These are phyloP conservation scores for Nematodospora valgi DNA, from an alignment of 805 yeast species.

Conservation along the genomic window DNA sequence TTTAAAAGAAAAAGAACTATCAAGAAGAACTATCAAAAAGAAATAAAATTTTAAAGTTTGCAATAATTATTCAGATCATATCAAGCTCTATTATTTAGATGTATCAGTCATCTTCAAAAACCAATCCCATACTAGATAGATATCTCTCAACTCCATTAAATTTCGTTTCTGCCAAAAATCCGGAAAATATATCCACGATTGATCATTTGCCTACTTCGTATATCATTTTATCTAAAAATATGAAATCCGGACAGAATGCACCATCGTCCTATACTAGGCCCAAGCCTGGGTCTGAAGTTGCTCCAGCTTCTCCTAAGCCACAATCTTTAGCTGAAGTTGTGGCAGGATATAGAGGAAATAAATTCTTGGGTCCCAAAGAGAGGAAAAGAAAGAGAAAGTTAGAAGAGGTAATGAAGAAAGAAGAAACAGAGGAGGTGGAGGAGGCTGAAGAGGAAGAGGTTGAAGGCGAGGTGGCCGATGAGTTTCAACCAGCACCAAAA, in stretches of 20 bases:
- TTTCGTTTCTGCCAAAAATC: slow-evolving; percentile 40
- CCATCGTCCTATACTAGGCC: neutral
- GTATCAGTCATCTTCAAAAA: neutral
- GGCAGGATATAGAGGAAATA: slow-evolving; percentile 45
- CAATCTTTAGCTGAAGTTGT: slow-evolving; percentile 57
- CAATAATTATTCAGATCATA: neutral
- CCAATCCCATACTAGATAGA: slow-evolving; percentile 59
- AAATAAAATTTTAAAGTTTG: slow-evolving; percentile 3
- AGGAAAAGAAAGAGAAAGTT: slow-evolving; percentile 22
- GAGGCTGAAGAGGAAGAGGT: slow-evolving; percentile 16
- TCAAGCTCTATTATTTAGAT: neutral
- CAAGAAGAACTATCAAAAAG: too few species aligned
- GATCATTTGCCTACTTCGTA: slow-evolving; percentile 23
- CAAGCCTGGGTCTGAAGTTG: neutral
- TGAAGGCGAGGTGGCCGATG: slow-evolving; percentile 14
- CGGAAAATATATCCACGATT: neutral
- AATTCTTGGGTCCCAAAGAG: slow-evolving; percentile 14
- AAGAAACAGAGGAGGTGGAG: slow-evolving; percentile 15
- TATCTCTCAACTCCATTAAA: slow-evolving; percentile 57
- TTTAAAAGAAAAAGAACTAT: slow-evolving; percentile 1
- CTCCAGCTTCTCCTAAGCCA: slow-evolving; percentile 23
- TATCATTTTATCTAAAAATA: slow-evolving; percentile 30
- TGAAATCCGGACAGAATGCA: neutral
- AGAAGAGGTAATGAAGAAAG: slow-evolving; percentile 18
- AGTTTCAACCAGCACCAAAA: slow-evolving; percentile 4